phyloP scores from a whole-genome alignment of 495 filamentous ascomycete genomes.

The Talaromyces ruber region DNA sequence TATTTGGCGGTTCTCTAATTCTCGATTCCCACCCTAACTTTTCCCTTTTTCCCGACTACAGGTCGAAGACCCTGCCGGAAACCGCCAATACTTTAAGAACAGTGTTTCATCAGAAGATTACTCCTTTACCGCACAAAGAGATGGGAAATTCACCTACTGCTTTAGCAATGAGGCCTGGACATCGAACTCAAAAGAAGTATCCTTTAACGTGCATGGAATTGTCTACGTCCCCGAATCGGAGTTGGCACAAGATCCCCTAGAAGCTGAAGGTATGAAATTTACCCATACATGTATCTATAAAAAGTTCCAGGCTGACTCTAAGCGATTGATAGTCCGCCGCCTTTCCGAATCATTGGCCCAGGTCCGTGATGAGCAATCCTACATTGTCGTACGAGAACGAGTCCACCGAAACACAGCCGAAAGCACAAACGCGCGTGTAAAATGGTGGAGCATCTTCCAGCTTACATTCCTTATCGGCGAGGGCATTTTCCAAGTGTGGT shows the following conservation, averaged over 20 bases:
- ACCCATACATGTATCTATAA: not conserved
- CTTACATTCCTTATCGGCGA: constrained; percentile 81
- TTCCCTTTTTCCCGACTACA: constrained; percentile 7
- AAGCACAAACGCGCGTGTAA: constrained; percentile 93
- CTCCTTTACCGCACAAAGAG: constrained; percentile 75
- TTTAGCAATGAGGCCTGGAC: constrained; percentile 98
- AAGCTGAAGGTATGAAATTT: constrained; percentile 63
- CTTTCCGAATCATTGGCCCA: constrained; percentile 79
- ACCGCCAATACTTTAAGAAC: constrained; percentile 69
- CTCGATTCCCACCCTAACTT: not conserved
- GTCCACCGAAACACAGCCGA: constrained; percentile 97
- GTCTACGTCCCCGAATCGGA: constrained; percentile 93
- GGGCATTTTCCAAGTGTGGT: constrained; percentile 98
- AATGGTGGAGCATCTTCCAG: constrained; percentile 99
- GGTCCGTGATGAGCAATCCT: constrained; percentile 95
- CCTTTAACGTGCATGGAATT: constrained; percentile 97
- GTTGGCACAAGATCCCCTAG: constrained; percentile 75
- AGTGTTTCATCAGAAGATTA: constrained; percentile 82
- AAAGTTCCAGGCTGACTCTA: not conserved
- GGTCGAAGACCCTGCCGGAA: constrained; percentile 75
- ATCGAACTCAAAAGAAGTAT: constrained; percentile 88
- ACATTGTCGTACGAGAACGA: constrained; percentile 91
- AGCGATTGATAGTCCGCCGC: constrained; percentile 55
- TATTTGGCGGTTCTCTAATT: not conserved
- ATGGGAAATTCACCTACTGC: constrained; percentile 92